Base-by-base conservation (phyloP, 2,329 filamentous ascomycete species). In the Verticillium tricorpus region DNA sequence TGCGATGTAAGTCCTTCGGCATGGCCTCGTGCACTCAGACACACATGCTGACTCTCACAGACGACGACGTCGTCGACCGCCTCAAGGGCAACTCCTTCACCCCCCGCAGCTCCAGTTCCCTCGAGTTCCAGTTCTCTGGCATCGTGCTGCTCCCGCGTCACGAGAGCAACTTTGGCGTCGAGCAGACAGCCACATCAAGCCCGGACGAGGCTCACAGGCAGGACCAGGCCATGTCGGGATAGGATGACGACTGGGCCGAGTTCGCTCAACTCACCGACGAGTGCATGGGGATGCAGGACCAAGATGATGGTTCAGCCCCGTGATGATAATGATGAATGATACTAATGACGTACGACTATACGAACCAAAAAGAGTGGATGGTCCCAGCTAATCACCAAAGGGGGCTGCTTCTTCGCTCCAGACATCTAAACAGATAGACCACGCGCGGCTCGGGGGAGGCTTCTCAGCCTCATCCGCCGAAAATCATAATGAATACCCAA, bases 1-100 rank as follows among this genome's bases (percentile, higher is more conserved):
- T 89, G 1, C 84, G 82, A 61, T 84, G 86, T 88, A 74, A 76
- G 84, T 78, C 14, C 39, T 57, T 55, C 50, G 1, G 12, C 2
- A 25, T 55, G 11, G 6, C 28, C 28, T 6, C 28, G 28, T 28
- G 4, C 3, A 40, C 31, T 12, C 31, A 22, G 31, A 22, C 60
- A 62, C 2, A 22, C 28, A 11, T 35, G 28, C 62, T 56, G n/a
- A 56, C 22, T 19, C 17, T 6, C 15, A 31, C 35, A 67, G 66
- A 64, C 39, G 65, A 65, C 14, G 66, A 73, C 3, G 69, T 76
- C 7, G 63, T 71, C 25, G 67, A 69, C 34, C 70, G 71, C 63
- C 69, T 73, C 50, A 65, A 67, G 11, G 62, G 58, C 3, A 65
- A 63, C 57, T 63, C 63, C 28, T 66, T 66, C 55, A 65, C 60